phyloP scores from a whole-genome alignment of 116 monocot genomes.

The Dioscorea cayenensis region DNA sequence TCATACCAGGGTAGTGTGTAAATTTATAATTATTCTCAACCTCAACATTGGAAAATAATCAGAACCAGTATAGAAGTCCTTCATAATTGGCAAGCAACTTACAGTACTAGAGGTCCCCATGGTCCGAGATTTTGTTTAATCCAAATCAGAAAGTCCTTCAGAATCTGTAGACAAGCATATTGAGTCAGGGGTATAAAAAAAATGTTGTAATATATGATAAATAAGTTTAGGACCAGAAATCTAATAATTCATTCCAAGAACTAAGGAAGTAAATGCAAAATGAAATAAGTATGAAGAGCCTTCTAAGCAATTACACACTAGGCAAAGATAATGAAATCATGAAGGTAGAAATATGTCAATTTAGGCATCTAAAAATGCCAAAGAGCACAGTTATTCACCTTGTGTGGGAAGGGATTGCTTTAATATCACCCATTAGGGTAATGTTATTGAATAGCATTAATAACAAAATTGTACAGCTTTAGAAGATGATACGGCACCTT shows the following conservation, averaged over 20 bases:
- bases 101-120: conserved; percentile 91
- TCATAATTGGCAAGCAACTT: conserved; percentile 18
- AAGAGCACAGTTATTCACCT: too few species aligned
- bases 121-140: conserved; percentile 70
- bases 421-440: too few species aligned
- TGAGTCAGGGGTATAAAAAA: background rate
- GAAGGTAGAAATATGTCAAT: too few species aligned
- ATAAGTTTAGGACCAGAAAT: background rate
- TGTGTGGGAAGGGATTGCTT: too few species aligned
- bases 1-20: background rate
- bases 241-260: background rate
- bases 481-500: too few species aligned
- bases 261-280: too few species aligned
- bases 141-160: conserved; percentile 90
- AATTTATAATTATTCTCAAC: background rate
- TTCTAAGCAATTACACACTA: too few species aligned
- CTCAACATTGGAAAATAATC: background rate
- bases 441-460: too few species aligned
- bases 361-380: too few species aligned
- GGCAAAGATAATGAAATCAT: too few species aligned
- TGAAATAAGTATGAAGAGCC: too few species aligned
- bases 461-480: too few species aligned
- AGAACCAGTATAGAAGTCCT: background rate
- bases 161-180: conserved; percentile 35
- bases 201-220: background rate